Percentiles rank a stretch among this genome's conserved stretches.
phyloP scores from a whole-genome alignment of 768 basidiomycete genomes.

The Holtermannia corniformis region DNA sequence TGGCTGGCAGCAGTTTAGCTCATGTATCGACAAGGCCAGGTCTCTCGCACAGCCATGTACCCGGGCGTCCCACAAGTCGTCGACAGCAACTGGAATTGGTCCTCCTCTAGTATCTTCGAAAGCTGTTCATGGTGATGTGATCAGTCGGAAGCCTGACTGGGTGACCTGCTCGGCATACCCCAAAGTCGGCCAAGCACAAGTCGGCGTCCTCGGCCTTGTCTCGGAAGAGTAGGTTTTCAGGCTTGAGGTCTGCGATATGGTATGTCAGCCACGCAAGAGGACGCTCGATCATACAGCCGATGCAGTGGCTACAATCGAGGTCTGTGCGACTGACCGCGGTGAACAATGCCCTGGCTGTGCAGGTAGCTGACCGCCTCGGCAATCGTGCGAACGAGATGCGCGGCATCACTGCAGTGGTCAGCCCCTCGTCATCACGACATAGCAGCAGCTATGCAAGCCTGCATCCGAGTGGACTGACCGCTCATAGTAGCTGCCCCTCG shows the following conservation, averaged over 20 bases:
- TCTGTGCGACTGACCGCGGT: conserved; percentile 53
- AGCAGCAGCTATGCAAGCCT: neutral
- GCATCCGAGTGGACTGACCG: conserved; percentile 52
- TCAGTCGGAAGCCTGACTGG: no score
- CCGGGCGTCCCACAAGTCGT: conserved; percentile 71
- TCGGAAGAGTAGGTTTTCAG: conserved; percentile 94
- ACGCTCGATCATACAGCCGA: neutral
- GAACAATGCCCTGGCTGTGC: conserved; percentile 84
- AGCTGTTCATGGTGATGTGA: conserved; percentile 9
- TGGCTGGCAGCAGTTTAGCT: conserved; percentile 58
- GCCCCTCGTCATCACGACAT: neutral
- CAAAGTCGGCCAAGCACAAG: conserved; percentile 96
- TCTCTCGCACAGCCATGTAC: conserved; percentile 34
- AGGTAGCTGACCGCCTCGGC: conserved; percentile 81
- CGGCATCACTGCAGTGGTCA: conserved; percentile 60
- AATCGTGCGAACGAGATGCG: conserved; percentile 75
- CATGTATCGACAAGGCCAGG: neutral
- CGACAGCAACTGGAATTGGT: conserved; percentile 74
- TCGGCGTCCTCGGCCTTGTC: conserved; percentile 80
- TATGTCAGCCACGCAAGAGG: neutral
- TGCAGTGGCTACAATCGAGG: neutral
- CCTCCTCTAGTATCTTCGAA: conserved; percentile 73
- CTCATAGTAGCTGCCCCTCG: conserved; percentile 93
- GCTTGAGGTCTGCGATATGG: conserved; percentile 67
- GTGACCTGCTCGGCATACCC: conserved; percentile 50